Conservation (phyloP, 441 rosid species). For the Metrosideros polymorpha region DNA sequence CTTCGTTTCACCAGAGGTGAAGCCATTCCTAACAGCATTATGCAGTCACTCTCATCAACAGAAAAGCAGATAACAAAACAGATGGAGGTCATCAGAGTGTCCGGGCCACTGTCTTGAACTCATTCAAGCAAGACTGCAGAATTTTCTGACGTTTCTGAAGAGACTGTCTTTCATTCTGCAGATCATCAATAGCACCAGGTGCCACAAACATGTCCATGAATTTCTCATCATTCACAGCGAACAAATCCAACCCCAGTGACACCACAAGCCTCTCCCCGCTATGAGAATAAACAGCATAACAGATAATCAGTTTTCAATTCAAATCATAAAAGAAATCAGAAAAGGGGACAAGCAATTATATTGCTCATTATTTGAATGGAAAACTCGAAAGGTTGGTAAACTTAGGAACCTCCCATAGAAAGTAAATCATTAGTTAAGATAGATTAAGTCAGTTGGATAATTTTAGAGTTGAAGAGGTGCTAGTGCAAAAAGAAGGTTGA, state of each 20-base stretch:
- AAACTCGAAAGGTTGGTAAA: background rate
- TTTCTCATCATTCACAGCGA: slow-evolving; percentile 76
- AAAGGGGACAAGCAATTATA: background rate
- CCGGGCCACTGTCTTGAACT: slow-evolving; percentile 69
- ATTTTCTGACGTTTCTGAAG: slow-evolving; percentile 79
- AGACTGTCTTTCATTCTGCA: slow-evolving; percentile 55
- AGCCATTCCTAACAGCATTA: background rate
- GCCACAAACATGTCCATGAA: slow-evolving; percentile 96
- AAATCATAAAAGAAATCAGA: background rate
- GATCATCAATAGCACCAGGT: slow-evolving; percentile 77
- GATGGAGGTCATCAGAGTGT: slow-evolving; percentile 30
- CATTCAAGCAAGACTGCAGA: slow-evolving; percentile 80
- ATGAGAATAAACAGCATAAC: background rate
- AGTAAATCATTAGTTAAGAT: background rate
- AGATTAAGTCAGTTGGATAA: background rate
- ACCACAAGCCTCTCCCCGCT: slow-evolving; percentile 76
- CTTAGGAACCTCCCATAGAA: background rate
- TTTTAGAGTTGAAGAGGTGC: background rate
- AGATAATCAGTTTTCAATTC: background rate
- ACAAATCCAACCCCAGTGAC: slow-evolving; percentile 71
- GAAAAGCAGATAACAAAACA: background rate
- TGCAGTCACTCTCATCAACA: background rate
- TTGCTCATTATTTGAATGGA: background rate
- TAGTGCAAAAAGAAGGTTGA: background rate
- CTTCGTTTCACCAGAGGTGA: background rate